Percentiles rank a stretch among this genome's conserved stretches.
Evolutionary conservation across 495 filamentous ascomycete genomes (phyloP).

Genomic region (Neurospora hispaniola): DNA sequence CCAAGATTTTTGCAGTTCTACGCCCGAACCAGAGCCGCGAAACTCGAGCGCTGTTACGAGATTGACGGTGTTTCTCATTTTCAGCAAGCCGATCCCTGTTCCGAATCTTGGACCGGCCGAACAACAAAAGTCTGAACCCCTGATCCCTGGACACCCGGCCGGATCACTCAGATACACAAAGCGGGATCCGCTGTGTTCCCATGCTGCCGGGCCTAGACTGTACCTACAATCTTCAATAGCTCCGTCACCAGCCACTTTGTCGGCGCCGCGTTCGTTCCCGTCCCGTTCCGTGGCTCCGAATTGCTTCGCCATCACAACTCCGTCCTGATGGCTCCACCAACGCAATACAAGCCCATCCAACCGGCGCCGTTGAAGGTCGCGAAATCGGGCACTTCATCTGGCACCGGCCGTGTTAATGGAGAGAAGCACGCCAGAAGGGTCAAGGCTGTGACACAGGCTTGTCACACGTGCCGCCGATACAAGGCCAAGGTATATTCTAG

Average conservation of each 20-base stretch:
- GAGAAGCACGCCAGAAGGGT: constrained; percentile 11
- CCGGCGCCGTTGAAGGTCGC: constrained; percentile 7
- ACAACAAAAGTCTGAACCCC: neutral
- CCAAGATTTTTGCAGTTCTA: neutral
- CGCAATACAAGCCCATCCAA: constrained; percentile 8
- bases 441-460: constrained; percentile 18
- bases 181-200: neutral
- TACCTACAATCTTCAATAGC: neutral
- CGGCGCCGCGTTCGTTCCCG: neutral
- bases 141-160: neutral
- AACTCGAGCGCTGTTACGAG: neutral
- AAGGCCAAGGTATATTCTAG: constrained; percentile 12
- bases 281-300: neutral
- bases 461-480: constrained; percentile 14
- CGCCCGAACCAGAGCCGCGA: neutral
- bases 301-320: neutral
- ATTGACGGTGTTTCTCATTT: neutral
- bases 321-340: constrained; percentile 4
- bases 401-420: neutral
- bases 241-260: neutral
- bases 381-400: constrained; percentile 1
- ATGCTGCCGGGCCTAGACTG: neutral
- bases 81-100: neutral
- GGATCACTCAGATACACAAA: neutral
- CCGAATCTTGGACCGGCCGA: neutral